phyloP scores from a whole-genome alignment of 306 rosid species.

The Hippophae gyantsensis region DNA sequence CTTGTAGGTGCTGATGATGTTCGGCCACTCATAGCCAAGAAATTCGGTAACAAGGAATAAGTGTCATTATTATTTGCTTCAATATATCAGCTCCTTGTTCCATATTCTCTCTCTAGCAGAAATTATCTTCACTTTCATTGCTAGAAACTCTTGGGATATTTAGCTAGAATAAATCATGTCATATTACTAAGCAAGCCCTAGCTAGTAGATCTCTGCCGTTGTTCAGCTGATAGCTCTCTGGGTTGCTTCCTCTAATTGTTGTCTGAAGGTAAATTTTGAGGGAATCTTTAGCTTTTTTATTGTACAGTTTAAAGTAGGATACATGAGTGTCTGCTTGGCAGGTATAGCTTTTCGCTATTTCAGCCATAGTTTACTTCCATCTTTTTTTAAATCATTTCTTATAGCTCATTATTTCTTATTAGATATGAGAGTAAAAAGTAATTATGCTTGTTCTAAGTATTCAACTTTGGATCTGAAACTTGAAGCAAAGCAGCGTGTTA shows the following conservation, averaged over 20 bases:
- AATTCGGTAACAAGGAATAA: constrained; percentile 88
- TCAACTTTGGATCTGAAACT: background rate
- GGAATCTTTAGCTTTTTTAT: constrained; percentile 27
- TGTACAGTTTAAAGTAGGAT: constrained; percentile 70
- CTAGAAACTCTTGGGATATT: constrained; percentile 41
- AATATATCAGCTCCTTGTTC: constrained; percentile 42
- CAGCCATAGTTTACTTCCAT: background rate
- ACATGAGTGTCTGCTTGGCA: constrained; percentile 42
- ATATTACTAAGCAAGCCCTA: constrained; percentile 43
- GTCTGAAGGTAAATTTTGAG: constrained; percentile 68
- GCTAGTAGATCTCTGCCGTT: constrained; percentile 25
- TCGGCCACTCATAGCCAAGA: constrained; percentile 83
- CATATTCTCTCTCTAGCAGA: constrained; percentile 29
- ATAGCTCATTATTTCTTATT: background rate
- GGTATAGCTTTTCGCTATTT: constrained; percentile 7
- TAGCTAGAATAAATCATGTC: constrained; percentile 49
- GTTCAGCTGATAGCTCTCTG: constrained; percentile 46
- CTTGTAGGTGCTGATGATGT: constrained; percentile 89
- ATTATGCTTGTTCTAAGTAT: background rate
- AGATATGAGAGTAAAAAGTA: background rate
- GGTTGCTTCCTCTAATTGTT: constrained; percentile 51
- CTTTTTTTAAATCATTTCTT: background rate
- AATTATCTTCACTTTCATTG: constrained; percentile 37
- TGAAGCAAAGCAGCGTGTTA: background rate
- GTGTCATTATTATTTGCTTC: constrained; percentile 47